phyloP scores from a whole-genome alignment of 345 rosid genomes.

The Melaleuca quinquenervia region DNA sequence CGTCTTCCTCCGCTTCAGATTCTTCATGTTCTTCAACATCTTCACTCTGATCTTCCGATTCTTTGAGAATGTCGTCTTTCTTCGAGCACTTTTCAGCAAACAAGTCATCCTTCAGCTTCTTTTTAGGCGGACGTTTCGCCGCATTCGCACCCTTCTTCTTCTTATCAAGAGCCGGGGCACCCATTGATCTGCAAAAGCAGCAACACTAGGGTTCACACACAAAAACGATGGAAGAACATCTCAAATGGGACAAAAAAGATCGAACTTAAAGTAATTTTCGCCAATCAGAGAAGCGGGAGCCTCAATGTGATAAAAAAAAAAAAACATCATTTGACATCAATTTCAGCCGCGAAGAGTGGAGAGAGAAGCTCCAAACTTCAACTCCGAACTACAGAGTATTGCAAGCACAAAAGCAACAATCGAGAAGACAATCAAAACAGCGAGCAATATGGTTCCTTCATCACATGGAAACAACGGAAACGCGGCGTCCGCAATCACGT shows the following conservation, averaged over 20 bases:
- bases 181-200: conserved; percentile 4
- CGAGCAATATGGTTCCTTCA: no score
- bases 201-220: background rate
- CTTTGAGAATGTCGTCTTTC: conserved; percentile 25
- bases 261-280: background rate
- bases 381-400: background rate
- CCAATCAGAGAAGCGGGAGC: background rate
- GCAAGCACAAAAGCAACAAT: background rate
- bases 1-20: conserved; percentile 31
- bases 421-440: background rate
- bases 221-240: background rate
- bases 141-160: conserved; percentile 43
- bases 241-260: background rate
- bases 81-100: conserved; percentile 22
- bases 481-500: background rate
- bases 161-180: conserved; percentile 22
- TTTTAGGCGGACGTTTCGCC: conserved; percentile 20
- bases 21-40: conserved; percentile 22
- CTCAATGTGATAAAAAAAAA: background rate
- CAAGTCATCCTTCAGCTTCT: conserved; percentile 44
- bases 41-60: conserved; percentile 27
- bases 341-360: background rate
- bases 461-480: no score
- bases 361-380: background rate
- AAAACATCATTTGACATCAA: background rate